These are phyloP conservation scores for Nemophila menziesii DNA, from an alignment of 257 asterid species.

Conservation along the genomic window DNA sequence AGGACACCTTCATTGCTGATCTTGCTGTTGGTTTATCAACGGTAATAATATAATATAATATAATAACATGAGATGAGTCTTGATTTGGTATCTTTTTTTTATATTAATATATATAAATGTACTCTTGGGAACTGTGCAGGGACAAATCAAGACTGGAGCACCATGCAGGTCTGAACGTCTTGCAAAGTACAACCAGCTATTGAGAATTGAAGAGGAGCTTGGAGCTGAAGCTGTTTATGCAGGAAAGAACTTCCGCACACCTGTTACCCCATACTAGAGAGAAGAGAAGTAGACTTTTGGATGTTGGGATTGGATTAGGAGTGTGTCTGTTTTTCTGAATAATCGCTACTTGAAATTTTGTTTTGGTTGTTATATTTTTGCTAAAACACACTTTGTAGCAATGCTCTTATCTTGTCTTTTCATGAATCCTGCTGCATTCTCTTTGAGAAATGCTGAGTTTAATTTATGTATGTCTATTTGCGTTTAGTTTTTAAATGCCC, in stretches of 20 bases:
- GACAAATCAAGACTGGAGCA: conserved; percentile 97
- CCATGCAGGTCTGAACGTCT: conserved; percentile 98
- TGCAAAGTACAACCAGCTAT: conserved; percentile 90
- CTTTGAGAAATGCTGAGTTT: too few relatives aligned
- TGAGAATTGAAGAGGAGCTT: conserved; percentile 95
- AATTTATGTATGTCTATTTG: too few relatives aligned
- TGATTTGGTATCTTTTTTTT: too few relatives aligned
- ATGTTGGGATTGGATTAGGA: neutral
- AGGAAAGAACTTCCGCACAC: conserved; percentile 81
- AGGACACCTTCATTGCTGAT: conserved; percentile 98
- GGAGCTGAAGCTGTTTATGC: conserved; percentile 87
- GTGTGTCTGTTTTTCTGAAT: neutral
- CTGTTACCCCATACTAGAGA: conserved; percentile 72
- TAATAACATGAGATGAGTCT: neutral
- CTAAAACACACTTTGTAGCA: too few relatives aligned
- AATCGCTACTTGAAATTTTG: neutral
- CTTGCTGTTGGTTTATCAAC: conserved; percentile 90
- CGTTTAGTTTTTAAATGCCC: too few relatives aligned
- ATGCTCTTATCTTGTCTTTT: neutral
- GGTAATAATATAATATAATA: too few relatives aligned
- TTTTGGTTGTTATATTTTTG: neutral
- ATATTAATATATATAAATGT: conserved; percentile 2
- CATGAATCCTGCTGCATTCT: too few relatives aligned
- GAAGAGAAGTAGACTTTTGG: neutral
- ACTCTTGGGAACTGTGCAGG: conserved; percentile 29